Percentiles rank a stretch among this genome's conserved stretches.
These are phyloP conservation scores for Discostella pseudostelligera DNA, from an alignment of 108 stramenopile species.

Conservation along the genomic window DNA sequence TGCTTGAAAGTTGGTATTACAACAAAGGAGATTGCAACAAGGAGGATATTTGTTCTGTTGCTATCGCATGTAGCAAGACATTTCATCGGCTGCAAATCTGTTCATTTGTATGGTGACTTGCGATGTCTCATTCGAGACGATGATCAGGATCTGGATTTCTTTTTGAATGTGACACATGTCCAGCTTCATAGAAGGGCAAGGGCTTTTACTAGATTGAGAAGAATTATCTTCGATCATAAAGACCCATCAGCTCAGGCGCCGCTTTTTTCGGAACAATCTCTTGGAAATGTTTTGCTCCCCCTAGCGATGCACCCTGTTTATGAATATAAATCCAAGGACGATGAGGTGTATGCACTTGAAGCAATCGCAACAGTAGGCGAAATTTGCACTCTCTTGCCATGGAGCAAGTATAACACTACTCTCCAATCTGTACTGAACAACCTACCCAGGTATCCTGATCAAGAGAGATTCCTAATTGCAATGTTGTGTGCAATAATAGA, in stretches of 20 bases:
- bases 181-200: conserved; percentile 91
- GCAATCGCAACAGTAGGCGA: conserved; percentile 79
- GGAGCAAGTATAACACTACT: conserved; percentile 79
- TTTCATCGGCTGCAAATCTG: conserved; percentile 38
- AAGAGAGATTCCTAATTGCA: conserved; percentile 75
- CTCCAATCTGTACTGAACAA: conserved; percentile 69
- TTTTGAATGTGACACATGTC: conserved; percentile 91
- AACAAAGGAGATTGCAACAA: conserved; percentile 36
- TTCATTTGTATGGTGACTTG: conserved; percentile 81
- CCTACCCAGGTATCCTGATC: conserved; percentile 67
- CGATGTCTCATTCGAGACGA: conserved; percentile 63
- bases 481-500: conserved; percentile 81
- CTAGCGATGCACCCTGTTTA: conserved; percentile 82
- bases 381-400: conserved; percentile 70
- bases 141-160: conserved; percentile 92
- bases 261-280: conserved; percentile 56
- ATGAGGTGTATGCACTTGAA: conserved; percentile 72
- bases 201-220: conserved; percentile 78
- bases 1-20: conserved; percentile 59
- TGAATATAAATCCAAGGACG: conserved; percentile 73
- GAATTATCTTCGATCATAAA: conserved; percentile 38
- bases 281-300: conserved; percentile 82
- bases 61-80: conserved; percentile 58
- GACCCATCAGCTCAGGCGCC: neutral
- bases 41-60: conserved; percentile 65